phyloP scores from a whole-genome alignment of 768 basidiomycete genomes.

The Lanmaoa rubissima region DNA sequence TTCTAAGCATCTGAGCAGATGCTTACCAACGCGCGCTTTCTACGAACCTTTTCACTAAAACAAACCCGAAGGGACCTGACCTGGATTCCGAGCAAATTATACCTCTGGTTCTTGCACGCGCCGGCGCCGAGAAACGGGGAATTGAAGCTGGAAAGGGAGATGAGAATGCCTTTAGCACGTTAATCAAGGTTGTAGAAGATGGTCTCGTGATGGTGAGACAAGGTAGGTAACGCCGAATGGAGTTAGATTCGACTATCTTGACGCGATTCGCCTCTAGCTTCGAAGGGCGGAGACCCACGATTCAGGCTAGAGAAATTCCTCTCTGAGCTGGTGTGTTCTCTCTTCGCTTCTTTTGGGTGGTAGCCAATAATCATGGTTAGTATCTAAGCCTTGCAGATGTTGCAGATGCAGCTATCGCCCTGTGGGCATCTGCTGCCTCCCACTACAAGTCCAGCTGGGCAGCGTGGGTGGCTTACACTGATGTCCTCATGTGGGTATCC shows the following conservation, averaged over 20 bases:
- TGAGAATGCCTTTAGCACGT: slow-evolving; percentile 49
- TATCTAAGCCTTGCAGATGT: slow-evolving; percentile 45
- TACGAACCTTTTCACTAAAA: slow-evolving; percentile 48
- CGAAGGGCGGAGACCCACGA: slow-evolving; percentile 68
- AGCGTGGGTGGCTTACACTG: slow-evolving; percentile 74
- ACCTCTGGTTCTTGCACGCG: slow-evolving; percentile 60
- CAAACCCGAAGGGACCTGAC: slow-evolving; percentile 16
- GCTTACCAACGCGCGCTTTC: slow-evolving; percentile 57
- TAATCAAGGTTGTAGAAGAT: slow-evolving; percentile 59
- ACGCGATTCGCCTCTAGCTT: slow-evolving; percentile 39
- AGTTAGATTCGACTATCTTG: background rate
- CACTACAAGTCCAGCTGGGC: slow-evolving; percentile 69
- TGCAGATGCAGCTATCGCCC: slow-evolving; percentile 51
- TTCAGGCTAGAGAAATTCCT: slow-evolving; percentile 84
- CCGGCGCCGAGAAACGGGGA: slow-evolving; percentile 59
- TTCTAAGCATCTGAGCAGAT: slow-evolving; percentile 37
- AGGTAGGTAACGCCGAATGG: slow-evolving; percentile 37
- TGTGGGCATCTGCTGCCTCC: slow-evolving; percentile 68
- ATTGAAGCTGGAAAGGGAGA: slow-evolving; percentile 48
- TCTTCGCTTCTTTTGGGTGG: background rate
- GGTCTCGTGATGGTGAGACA: slow-evolving; percentile 61
- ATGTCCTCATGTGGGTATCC: slow-evolving; percentile 62
- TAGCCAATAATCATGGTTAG: slow-evolving; percentile 31
- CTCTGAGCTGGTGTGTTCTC: slow-evolving; percentile 61
- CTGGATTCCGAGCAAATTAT: slow-evolving; percentile 64